A percentile compares a stretch with the other conserved stretches of the same genome.
phyloP scores from a whole-genome alignment of 2,329 filamentous ascomycete species.

The Claviceps paspali region DNA sequence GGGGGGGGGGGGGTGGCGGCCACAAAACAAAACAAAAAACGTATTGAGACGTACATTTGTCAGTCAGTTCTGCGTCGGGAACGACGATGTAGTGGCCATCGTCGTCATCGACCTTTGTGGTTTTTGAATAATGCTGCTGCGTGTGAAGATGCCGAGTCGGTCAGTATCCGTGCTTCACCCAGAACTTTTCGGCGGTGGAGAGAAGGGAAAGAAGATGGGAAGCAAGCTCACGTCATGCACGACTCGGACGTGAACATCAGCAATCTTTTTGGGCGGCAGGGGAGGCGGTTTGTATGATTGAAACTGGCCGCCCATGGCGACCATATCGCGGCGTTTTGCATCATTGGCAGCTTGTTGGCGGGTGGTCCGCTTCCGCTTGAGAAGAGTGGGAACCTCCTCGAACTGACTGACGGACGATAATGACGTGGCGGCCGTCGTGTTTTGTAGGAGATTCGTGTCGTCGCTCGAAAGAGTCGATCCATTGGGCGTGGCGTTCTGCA shows the following conservation, averaged over 20 bases:
- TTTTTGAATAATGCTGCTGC: conserved; percentile 28
- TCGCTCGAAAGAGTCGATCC: conserved; percentile 68
- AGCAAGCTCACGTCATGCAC: conserved; percentile 43
- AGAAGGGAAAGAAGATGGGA: not conserved
- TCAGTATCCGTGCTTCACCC: not conserved
- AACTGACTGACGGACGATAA: conserved; percentile 46
- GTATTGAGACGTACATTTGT: conserved; percentile 62
- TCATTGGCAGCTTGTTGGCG: conserved; percentile 71
- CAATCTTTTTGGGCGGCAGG: conserved; percentile 78
- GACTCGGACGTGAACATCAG: conserved; percentile 52
- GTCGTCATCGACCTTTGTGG: conserved; percentile 79
- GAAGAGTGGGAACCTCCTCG: conserved; percentile 52
- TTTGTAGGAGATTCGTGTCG: conserved; percentile 62
- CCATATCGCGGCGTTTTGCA: conserved; percentile 61
- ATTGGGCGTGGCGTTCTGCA: conserved; percentile 43
- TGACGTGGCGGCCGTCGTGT: conserved; percentile 83
- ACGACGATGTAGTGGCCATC: conserved; percentile 95
- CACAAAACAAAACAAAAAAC: too few relatives aligned
- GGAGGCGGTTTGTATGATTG: conserved; percentile 74
- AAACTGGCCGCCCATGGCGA: conserved; percentile 54
- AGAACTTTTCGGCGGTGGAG: not conserved
- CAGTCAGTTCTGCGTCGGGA: conserved; percentile 70
- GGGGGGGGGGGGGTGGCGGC: too few relatives aligned
- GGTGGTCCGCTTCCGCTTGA: conserved; percentile 73
- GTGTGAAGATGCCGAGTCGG: not conserved